phyloP scores from a whole-genome alignment of 1,139 yeast species.

The Hanseniaspora uvarum region DNA sequence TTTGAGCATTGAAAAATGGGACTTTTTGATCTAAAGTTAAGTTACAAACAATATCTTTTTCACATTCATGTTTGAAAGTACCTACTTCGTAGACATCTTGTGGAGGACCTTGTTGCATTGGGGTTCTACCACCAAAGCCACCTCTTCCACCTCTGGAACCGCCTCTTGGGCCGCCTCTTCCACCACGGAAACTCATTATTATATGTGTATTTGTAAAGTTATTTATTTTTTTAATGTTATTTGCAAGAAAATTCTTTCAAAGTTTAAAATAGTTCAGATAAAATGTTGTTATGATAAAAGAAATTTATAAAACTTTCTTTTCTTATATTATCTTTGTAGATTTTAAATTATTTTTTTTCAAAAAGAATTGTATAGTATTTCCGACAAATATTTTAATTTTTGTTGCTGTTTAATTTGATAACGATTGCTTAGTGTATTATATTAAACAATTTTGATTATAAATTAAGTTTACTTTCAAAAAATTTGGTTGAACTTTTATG shows the following conservation, averaged over 20 bases:
- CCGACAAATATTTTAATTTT: neutral
- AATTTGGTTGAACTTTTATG: neutral
- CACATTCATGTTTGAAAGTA: slow-evolving; percentile 79
- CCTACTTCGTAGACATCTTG: slow-evolving; percentile 94
- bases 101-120: slow-evolving; percentile 52
- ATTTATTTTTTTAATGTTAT: neutral
- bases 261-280: neutral
- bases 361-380: neutral
- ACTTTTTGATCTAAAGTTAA: slow-evolving; percentile 75
- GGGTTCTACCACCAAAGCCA: slow-evolving; percentile 28
- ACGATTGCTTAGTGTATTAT: neutral
- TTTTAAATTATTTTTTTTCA: neutral
- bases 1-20: slow-evolving; percentile 98
- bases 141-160: slow-evolving; percentile 46
- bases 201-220: slow-evolving; percentile 1
- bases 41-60: slow-evolving; percentile 94
- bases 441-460: neutral
- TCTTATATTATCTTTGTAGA: neutral
- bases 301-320: neutral
- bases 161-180: slow-evolving; percentile 35
- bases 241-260: neutral
- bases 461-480: neutral
- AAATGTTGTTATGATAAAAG: neutral
- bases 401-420: neutral
- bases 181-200: slow-evolving; percentile 30